Conservation (phyloP, 805 yeast species). For the Yarrowia sp. region DNA sequence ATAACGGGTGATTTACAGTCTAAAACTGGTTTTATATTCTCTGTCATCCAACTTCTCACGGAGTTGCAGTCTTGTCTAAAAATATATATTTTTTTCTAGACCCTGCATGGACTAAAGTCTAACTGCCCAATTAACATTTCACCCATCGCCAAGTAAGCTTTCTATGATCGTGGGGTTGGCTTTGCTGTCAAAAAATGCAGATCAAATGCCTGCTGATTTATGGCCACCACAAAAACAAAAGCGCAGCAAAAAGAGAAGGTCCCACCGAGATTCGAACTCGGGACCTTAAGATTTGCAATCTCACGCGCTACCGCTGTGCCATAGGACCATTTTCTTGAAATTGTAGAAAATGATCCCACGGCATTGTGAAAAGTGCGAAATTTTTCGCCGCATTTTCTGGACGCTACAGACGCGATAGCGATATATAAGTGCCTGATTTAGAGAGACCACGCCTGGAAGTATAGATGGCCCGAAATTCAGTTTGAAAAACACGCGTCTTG, state of each 20-base stretch:
- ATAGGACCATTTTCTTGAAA: slow-evolving; percentile 14
- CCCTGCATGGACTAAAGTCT: no score
- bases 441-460: not conserved
- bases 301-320: slow-evolving; percentile 27
- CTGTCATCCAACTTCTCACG: no score
- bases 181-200: not conserved
- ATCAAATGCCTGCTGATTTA: not conserved
- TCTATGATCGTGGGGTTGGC: not conserved
- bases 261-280: slow-evolving; percentile 27
- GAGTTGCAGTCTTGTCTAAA: no score
- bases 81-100: no score
- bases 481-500: not conserved
- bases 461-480: not conserved
- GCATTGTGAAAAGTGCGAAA: not conserved
- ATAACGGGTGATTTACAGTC: no score
- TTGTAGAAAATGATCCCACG: not conserved
- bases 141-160: no score
- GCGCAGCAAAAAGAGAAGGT: slow-evolving; percentile 2
- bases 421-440: no score
- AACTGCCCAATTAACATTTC: not conserved
- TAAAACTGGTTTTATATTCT: no score
- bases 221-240: not conserved
- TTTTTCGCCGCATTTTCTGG: not conserved
- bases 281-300: slow-evolving; percentile 27
- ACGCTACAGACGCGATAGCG: not conserved